These are phyloP conservation scores for Stenogyne calaminthoides DNA, from an alignment of 305 asterid species.

Conservation along the genomic window DNA sequence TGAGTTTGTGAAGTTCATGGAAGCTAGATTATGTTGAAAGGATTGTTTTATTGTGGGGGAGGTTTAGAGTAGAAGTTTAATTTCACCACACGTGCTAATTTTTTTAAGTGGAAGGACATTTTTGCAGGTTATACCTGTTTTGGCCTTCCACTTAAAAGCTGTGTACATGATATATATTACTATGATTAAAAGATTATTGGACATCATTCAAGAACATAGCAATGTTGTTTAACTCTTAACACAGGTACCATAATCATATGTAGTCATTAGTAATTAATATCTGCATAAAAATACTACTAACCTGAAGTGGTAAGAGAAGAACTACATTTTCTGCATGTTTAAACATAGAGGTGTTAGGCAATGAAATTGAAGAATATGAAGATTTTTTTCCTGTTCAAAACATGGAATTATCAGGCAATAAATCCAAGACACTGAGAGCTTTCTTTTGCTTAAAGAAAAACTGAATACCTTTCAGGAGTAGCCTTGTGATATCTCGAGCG, in stretches of 20 bases:
- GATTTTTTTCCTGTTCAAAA: neutral
- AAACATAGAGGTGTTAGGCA: neutral
- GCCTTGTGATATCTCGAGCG: neutral
- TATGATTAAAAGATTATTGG: neutral
- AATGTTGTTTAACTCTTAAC: neutral
- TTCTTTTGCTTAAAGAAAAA: too few relatives aligned
- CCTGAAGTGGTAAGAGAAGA: slow-evolving; percentile 11
- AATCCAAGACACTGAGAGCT: neutral
- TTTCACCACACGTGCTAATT: neutral
- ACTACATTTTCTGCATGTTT: neutral
- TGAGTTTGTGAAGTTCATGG: slow-evolving; percentile 53
- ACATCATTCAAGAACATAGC: neutral
- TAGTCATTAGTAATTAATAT: neutral
- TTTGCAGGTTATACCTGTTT: slow-evolving; percentile 14
- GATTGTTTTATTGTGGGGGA: neutral
- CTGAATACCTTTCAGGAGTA: too few relatives aligned
- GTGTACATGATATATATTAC: neutral
- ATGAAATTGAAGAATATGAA: neutral
- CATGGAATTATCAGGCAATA: neutral
- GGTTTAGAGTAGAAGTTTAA: neutral
- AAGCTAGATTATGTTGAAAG: slow-evolving; percentile 34
- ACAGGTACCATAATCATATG: neutral
- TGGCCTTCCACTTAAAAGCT: neutral
- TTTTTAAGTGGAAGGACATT: slow-evolving; percentile 2
- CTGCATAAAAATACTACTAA: slow-evolving; percentile 5